Percentiles rank a stretch among this genome's conserved stretches.
Conservation (phyloP, 352 stramenopile genomes). For the Phytophthora sp. region DNA sequence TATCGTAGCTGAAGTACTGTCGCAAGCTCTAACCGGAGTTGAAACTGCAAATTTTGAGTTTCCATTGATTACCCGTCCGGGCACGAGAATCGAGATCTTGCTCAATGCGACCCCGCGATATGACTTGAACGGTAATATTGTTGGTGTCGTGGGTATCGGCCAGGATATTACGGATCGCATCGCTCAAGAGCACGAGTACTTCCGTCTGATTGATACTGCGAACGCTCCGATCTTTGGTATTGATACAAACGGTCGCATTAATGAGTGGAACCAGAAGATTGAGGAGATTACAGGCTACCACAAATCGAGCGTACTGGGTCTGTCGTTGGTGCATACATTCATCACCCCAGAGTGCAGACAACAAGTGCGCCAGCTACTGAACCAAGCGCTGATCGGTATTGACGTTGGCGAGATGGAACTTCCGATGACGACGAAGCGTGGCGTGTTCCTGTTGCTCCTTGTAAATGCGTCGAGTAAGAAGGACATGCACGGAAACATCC, state of each 20-base stretch:
- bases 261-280: slow-evolving; percentile 81
- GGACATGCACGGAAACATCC: slow-evolving; percentile 37
- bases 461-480: slow-evolving; percentile 73
- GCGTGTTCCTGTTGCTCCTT: slow-evolving; percentile 61
- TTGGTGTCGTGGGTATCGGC: slow-evolving; percentile 58
- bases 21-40: slow-evolving; percentile 67
- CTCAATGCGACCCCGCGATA: slow-evolving; percentile 63
- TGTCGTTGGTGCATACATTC: slow-evolving; percentile 79
- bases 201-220: slow-evolving; percentile 66
- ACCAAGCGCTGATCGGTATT: slow-evolving; percentile 78
- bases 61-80: slow-evolving; percentile 43
- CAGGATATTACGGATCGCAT: slow-evolving; percentile 34
- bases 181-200: slow-evolving; percentile 34
- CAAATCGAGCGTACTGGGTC: slow-evolving; percentile 61
- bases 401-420: slow-evolving; percentile 86
- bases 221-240: slow-evolving; percentile 88
- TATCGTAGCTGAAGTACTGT: slow-evolving; percentile 70
- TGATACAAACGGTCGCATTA: slow-evolving; percentile 60
- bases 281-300: slow-evolving; percentile 79
- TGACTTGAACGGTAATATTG: slow-evolving; percentile 60
- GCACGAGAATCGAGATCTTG: slow-evolving; percentile 71
- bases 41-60: slow-evolving; percentile 44
- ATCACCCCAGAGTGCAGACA: slow-evolving; percentile 68
- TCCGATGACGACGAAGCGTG: slow-evolving; percentile 77
- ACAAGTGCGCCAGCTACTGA: slow-evolving; percentile 67